Evolutionary conservation across 1,284 basidiomycete species (phyloP), one percentile per base, ranked within the genome.

Genomic region (Sporisorium scitamineum): DNA sequence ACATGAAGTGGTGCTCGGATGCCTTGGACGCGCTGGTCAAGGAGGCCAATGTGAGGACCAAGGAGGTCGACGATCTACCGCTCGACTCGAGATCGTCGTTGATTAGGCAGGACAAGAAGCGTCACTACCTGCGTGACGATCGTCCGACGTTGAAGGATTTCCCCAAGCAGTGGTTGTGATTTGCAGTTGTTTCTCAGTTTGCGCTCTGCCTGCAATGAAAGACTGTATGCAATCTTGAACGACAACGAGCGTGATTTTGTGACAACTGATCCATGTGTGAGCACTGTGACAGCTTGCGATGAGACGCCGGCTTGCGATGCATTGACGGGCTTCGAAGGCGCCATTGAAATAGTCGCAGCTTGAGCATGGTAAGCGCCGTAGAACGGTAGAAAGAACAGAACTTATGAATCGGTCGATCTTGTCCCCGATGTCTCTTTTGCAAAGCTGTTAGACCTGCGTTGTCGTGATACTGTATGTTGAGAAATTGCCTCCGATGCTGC

Each of bases 1-100:
- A 87, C 62, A 82, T 86, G 67, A 86, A 86, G 76, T 87, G 86
- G 86, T 87, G 86, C 73, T 84, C 83, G 42, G 86, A 87, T 61
- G 83, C 79, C 18, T 63, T 87, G 26, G 85, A 86, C 69, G 76
- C 69, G 45, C 65, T 87, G 55, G 72, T 87, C 22, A 55, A 56
- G 7, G 86, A 85, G 58, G 85, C 86, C 7, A 76, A 81, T 51
- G 81, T 75, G 27, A 56, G 72, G 52, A 58, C 70, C 11, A 72
- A 81, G 22, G 45, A 79, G 13, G 76, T 85, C 47, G 62, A 76
- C 27, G 83, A 83, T 27, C 76, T 87, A 47, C 84, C 85, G 11
- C 61, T 87, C 50, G 85, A 86, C 57, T 68, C 74, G 18, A 78
- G 86, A 20, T 76, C 76, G 1, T 67, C 65, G 26, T 75, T 70